These are phyloP conservation scores for Sphagnurus paluster DNA, from an alignment of 1,284 basidiomycete species.

Conservation along the genomic window DNA sequence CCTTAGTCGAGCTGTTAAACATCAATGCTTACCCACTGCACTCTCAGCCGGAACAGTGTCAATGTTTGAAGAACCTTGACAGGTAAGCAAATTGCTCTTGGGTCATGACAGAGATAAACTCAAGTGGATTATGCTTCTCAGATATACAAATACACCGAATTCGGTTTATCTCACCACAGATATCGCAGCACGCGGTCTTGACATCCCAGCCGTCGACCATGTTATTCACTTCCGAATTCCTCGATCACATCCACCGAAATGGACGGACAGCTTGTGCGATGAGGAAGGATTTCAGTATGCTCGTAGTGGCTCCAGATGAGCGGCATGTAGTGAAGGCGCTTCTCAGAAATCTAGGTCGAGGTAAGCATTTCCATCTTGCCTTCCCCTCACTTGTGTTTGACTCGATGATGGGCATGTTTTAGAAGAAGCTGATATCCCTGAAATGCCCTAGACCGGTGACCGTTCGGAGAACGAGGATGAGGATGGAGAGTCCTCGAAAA, in stretches of 20 bases:
- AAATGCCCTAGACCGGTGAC: no score
- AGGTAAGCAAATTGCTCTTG: constrained; percentile 44
- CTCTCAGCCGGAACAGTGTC: constrained; percentile 94
- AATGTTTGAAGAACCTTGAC: constrained; percentile 94
- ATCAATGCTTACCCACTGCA: constrained; percentile 88
- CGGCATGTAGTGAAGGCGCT: constrained; percentile 73
- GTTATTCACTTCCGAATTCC: constrained; percentile 96
- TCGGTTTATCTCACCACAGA: constrained; percentile 94
- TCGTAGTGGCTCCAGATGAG: constrained; percentile 91
- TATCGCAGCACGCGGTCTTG: constrained; percentile 94
- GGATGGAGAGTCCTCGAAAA: no score
- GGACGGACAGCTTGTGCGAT: constrained; percentile 95
- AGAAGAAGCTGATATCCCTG: constrained; percentile 71
- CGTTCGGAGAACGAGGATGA: no score
- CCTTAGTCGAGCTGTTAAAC: constrained; percentile 82
- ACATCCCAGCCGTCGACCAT: constrained; percentile 91
- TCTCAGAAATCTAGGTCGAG: constrained; percentile 70
- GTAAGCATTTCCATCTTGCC: constrained; percentile 46
- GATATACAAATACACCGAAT: constrained; percentile 76
- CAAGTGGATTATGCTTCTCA: constrained; percentile 29
- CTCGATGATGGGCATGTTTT: constrained; percentile 6
- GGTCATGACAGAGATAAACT: constrained; percentile 4
- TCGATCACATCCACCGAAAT: constrained; percentile 87
- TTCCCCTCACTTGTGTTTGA: not conserved
- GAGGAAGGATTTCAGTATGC: constrained; percentile 84